Conservation (phyloP, 805 yeast genomes). For the Brettanomyces bruxellensis region DNA sequence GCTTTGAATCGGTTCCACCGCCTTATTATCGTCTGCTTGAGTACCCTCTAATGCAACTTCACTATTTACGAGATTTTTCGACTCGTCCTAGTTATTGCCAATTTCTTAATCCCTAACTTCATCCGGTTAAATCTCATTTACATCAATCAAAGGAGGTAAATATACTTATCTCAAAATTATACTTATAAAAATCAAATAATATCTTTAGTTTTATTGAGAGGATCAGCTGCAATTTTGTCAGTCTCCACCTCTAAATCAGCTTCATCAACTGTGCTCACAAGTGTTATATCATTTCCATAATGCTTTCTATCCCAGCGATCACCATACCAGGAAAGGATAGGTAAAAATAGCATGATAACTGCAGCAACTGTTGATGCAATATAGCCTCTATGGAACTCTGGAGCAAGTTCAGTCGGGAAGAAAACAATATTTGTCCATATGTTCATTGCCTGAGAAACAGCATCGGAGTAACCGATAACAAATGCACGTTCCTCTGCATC, state of each 20-base stretch:
- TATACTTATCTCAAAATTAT: no score
- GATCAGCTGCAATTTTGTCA: neutral
- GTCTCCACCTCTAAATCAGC: neutral
- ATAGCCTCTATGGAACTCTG: slow-evolving; percentile 31
- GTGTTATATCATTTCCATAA: neutral
- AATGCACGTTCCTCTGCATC: slow-evolving; percentile 59
- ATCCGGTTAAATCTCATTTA: no score
- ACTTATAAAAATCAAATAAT: no score
- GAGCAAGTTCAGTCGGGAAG: slow-evolving; percentile 32
- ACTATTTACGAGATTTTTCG: no score
- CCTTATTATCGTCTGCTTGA: no score
- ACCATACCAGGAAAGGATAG: slow-evolving; percentile 20
- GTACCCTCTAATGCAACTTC: no score
- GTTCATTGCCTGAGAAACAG: slow-evolving; percentile 34
- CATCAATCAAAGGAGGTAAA: no score
- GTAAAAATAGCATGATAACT: slow-evolving; percentile 27
- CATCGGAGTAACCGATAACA: slow-evolving; percentile 35
- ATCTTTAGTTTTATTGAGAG: no score
- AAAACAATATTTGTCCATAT: slow-evolving; percentile 37
- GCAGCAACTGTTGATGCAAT: slow-evolving; percentile 29
- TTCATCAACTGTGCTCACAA: neutral
- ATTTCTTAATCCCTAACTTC: no score
- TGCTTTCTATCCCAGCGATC: slow-evolving; percentile 21
- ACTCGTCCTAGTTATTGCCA: no score
- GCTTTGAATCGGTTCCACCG: no score